Evolutionary conservation across 495 filamentous ascomycete genomes (phyloP).

Genomic region (Penicillium arizonense): DNA sequence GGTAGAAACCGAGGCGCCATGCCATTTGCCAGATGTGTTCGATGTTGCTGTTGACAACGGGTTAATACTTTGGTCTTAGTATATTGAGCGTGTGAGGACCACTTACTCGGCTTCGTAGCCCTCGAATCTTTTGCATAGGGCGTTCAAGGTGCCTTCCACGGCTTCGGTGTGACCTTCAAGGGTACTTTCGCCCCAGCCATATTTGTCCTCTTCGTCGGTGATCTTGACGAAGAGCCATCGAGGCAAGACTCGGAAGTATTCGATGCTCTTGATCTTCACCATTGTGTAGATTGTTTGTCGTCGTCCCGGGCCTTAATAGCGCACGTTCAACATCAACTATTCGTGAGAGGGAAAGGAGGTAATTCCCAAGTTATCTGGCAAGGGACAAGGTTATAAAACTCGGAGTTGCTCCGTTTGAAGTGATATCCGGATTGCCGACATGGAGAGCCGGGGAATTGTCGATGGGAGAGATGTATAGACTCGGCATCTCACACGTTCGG

Average conservation of each 20-base stretch:
- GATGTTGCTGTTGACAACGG: constrained; percentile 56
- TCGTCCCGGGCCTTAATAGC: not conserved
- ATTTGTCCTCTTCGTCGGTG: constrained; percentile 58
- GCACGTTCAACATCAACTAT: not conserved
- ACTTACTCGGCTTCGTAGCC: constrained; percentile 75
- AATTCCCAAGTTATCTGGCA: too few species aligned
- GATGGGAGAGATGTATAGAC: not conserved
- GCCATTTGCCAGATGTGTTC: constrained; percentile 78
- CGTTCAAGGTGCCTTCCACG: constrained; percentile 75
- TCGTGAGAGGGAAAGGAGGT: not conserved
- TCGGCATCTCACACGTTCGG: too few species aligned
- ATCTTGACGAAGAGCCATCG: constrained; percentile 83
- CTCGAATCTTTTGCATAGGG: constrained; percentile 48
- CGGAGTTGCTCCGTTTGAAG: constrained; percentile 6
- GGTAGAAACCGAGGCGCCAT: constrained; percentile 74
- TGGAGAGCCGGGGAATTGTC: not conserved
- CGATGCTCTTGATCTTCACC: constrained; percentile 66
- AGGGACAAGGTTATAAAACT: not conserved
- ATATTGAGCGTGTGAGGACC: not conserved
- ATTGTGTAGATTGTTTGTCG: constrained; percentile 34
- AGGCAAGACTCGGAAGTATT: constrained; percentile 73
- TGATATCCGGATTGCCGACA: constrained; percentile 6
- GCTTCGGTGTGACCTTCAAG: constrained; percentile 77
- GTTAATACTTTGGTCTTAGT: not conserved
- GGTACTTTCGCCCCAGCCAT: constrained; percentile 78